Base-by-base conservation (phyloP, 805 yeast species). In the Candida rishiriensis region DNA sequence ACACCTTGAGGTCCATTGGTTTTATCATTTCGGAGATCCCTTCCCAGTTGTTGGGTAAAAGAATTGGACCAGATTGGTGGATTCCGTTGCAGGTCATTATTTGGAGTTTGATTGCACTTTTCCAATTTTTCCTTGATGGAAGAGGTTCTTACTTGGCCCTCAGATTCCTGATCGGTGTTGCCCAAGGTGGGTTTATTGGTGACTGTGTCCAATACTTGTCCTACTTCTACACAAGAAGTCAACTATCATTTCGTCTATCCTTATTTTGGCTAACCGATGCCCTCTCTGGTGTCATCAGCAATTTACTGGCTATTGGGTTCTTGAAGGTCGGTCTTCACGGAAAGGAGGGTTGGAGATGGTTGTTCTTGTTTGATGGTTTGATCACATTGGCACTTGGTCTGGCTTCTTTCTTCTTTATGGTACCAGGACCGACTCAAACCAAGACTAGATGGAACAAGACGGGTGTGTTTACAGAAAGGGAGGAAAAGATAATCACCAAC, bases 1-100 rank as follows among this genome's bases (percentile, higher is more conserved):
- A 66, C 38, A 49, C 49, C 42, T 60, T 80, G 32, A 70, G 70
- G 50, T 58, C 69, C 44, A 67, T 74, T 9, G 66, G 72, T 36
- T 80, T 80, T 52, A 59, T 79, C 41, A 55, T 63, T 14, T 72
- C 81, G 2, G 85, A 80, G 53, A 56, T 80, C 12, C 85, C 86
- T 0, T 78, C 84, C 2, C 84, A 80, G 52, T 63, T 80, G 48
- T 66, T 81, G 29, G 75, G 83, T 17, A 80, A 81, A 58, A 68
- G 66, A 40, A 43, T 79, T 33, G 86, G 86, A 13, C 78, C 83
- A 4, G 85, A 79, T 52, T 55, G 69, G 36, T 78, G 80, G 72
- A 73, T 79, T 43, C 84, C 84, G 1, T 57, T 66, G 15, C 82
- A 79, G 51, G 69, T 79, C 51, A 53, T 66, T 8, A 46, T 68